These are phyloP conservation scores for Arachis stenosperma DNA, from an alignment of 306 rosid genomes.

Conservation along the genomic window DNA sequence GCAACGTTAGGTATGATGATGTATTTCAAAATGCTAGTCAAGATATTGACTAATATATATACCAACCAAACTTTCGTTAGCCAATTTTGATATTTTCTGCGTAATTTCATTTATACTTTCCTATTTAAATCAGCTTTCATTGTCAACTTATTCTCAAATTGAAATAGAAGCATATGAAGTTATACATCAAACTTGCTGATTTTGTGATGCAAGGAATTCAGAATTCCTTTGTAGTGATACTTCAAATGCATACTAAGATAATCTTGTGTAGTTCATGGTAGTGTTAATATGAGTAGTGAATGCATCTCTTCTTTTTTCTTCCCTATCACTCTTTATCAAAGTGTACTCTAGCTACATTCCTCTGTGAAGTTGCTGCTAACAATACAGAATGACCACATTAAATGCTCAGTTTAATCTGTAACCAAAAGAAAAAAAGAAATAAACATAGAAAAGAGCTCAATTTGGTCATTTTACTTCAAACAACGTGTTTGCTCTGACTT, in stretches of 20 bases:
- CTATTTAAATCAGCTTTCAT: slow-evolving; percentile 10
- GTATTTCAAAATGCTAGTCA: slow-evolving; percentile 17
- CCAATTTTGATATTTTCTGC: neutral
- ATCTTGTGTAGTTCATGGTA: slow-evolving; percentile 5
- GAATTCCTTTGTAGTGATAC: neutral
- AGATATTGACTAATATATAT: slow-evolving; percentile 1
- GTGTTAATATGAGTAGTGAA: slow-evolving; percentile 1
- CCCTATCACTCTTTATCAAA: neutral
- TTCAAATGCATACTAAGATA: slow-evolving; percentile 6
- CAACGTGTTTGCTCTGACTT: slow-evolving; percentile 19
- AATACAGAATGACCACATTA: neutral
- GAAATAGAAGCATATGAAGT: slow-evolving; percentile 27
- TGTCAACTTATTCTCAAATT: slow-evolving; percentile 19
- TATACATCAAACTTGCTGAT: slow-evolving; percentile 13
- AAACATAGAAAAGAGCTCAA: too few relatives aligned
- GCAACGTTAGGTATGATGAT: slow-evolving; percentile 57
- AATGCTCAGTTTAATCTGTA: neutral
- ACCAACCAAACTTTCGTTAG: neutral
- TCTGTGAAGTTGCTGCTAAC: neutral
- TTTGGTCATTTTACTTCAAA: slow-evolving; percentile 6
- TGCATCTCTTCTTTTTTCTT: neutral
- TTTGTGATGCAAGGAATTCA: slow-evolving; percentile 28
- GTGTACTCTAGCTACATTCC: slow-evolving; percentile 8
- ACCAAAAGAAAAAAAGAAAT: too few relatives aligned
- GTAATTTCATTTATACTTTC: neutral